Evolutionary conservation across 139 green algal species (phyloP), one percentile per base, ranked within the genome.

Genomic region (Asterochloris sp.): DNA sequence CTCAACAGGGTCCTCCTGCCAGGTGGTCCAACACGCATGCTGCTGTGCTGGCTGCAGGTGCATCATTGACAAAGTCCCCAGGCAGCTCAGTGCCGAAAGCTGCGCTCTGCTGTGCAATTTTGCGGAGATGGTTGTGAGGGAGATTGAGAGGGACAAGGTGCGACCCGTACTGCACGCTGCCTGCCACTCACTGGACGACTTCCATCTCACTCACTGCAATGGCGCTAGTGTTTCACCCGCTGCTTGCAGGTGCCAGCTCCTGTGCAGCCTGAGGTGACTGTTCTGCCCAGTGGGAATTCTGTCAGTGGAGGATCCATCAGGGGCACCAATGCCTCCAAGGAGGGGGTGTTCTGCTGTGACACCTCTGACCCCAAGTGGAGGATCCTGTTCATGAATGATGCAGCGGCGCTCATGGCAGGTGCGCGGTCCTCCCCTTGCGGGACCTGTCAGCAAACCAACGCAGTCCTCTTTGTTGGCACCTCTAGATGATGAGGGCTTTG

Each of bases 21-120:
- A 16, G 21, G 15, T 12, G 47, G 14, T 62, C 13, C 0, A 0
- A 62, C 26, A 16, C 11, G 54, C 15, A 62, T 19, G 1, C 26
- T 47, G 11, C 24, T 28, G 21, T 17, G 23, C 0, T 26, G 27
- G 21, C 4, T 71, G 17, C 66, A 71, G 17, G 19, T 71, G 66
- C 66, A 26, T 71, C 21, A 71, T 71, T 2, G 21, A 21, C 17
- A 24, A 21, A 71, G 66, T 71, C 66, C 66, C 66, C 21, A 71
- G 17, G 66, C 66, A 21, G 66, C 66, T 71, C 66, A 71, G 66
- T 10, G 17, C 66, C 10, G 66, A 97, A 76, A 81, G 89, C 62
- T 89, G 88, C 85, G 94, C 91, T 64, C 82, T 98, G 86, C 89
- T 98, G 61, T 84, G 88, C 38, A 95, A 96, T 83, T 92, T 98